These are phyloP conservation scores for Botrytis fragariae DNA, from an alignment of 2,329 filamentous ascomycete species.

Conservation along the genomic window DNA sequence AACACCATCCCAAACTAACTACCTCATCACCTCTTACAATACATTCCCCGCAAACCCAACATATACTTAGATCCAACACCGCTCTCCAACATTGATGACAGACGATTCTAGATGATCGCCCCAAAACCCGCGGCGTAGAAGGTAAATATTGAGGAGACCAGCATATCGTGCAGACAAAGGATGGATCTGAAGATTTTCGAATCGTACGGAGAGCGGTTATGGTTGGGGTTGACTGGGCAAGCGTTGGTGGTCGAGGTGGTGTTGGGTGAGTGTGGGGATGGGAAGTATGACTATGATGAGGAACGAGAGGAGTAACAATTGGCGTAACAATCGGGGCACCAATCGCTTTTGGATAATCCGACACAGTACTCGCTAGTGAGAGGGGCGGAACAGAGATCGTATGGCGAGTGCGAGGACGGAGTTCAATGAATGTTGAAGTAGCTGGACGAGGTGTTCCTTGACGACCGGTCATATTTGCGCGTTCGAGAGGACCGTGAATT, in stretches of 20 bases:
- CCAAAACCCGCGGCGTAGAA: conserved; percentile 43
- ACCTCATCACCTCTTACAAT: conserved; percentile 53
- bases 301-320: not conserved
- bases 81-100: conserved; percentile 49
- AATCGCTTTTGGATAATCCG: not conserved
- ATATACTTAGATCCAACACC: conserved; percentile 54
- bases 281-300: not conserved
- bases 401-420: conserved; percentile 10
- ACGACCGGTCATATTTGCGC: conserved; percentile 6
- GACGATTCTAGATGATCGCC: conserved; percentile 48
- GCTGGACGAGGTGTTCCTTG: conserved; percentile 13
- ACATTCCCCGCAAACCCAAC: conserved; percentile 56
- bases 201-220: not conserved
- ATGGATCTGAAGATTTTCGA: conserved; percentile 21
- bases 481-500: not conserved
- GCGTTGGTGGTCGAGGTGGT: not conserved
- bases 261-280: not conserved
- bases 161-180: conserved; percentile 58
- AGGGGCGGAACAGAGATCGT: conserved; percentile 6
- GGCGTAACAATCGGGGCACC: not conserved
- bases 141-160: conserved; percentile 43
- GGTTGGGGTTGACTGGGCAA: not conserved
- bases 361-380: not conserved
- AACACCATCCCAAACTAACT: conserved; percentile 59
- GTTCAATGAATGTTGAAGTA: conserved; percentile 5